Evolutionary conservation across 495 filamentous ascomycete species (phyloP), one percentile per base, ranked within the genome.

Genomic region (Xylaria flabelliformis): DNA sequence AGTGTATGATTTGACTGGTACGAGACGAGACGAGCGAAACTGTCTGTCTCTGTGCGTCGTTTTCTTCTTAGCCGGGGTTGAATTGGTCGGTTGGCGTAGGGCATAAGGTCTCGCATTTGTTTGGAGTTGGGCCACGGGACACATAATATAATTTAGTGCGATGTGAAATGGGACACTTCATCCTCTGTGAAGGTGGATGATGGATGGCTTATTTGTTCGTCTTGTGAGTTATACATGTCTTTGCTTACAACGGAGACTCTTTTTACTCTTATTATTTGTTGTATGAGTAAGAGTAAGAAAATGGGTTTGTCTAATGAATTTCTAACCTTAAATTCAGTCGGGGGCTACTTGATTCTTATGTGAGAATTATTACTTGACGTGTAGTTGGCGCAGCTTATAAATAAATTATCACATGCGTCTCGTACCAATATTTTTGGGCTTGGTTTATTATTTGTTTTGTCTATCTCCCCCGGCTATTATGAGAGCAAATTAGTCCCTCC

Each of bases 1-100:
- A 69, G 56, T 69, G 66, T 69, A 69, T 34, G 51, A 69, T 59
- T 69, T 69, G 66, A 59, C 48, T 59, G 32, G 34, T 26, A 53
- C 46, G 17, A 41, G 21, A 21, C 34, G 59, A 51, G 48, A 8
- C n/a, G 19, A n/a, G 48, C n/a, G 46, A 51, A 36, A 39, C 6
- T 29, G 26, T 29, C 48, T 21, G 48, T 10, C n/a, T n/a, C 48
- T 24, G 1, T 12, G 24, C 24, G 15, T 56, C 4, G 4, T 29
- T 29, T 26, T 12, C 26, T n/a, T 63, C 19, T 17, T 8, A 21
- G 58, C 58, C 34, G 29, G 58, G 29, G 56, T 19, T 4, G 29
- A 17, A 19, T 61, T 21, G 34, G 53, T n/a, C 10, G 58, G 58
- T n/a, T 39, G 58, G 58, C 58, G 58, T 61, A 39, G 58, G 56